Evolutionary conservation across 2,329 filamentous ascomycete species (phyloP), one percentile per base, ranked within the genome.

Genomic region (Calonectria leucothoes): DNA sequence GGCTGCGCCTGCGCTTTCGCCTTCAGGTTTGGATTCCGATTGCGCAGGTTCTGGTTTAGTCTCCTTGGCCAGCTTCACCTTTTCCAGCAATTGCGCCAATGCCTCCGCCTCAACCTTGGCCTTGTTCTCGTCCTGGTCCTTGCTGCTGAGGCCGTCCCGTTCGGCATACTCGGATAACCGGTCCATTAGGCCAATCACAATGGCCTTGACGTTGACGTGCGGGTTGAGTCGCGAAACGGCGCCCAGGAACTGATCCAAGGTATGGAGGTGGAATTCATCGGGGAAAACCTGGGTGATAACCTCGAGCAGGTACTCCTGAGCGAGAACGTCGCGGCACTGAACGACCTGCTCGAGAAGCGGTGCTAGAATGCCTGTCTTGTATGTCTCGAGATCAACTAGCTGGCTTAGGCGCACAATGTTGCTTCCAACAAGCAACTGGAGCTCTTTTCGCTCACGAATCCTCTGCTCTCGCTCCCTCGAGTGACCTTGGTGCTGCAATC

Each of bases 221-320:
- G 96, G 97, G 81, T 99, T 98, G 45, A 99, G 89, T 71, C 96
- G 91, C 17, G 96, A 95, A 39, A 98, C 98, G 8, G 97, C 97
- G 11, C 94, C 97, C 39, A 99, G 91, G 83, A 99, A 95, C 82
- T 98, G 94, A 82, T 98, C 97, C 37, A 99, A 91, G 0, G 97
- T 99, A 83, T 99, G 96, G 27, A 99, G 91, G 85, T 99, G 97
- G 83, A 96, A 99, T 82, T 99, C 97, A 85, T 99, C 97, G 0
- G 97, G 97, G 87, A 99, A 99, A 66, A 98, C 97, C 85, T 99
- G 97, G 6, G 96, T 99, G 77, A 99, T 98, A 75, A 99, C 97
- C 89, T 99, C 97, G 64, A 99, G 88, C 15, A 99, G 90, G 86
- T 99, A 99, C 84, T 99, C 97, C 83, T 99, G 97, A 39, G 97